Evolutionary conservation across 2,329 filamentous ascomycete genomes (phyloP).

Genomic region (Magnaporthales sp.): DNA sequence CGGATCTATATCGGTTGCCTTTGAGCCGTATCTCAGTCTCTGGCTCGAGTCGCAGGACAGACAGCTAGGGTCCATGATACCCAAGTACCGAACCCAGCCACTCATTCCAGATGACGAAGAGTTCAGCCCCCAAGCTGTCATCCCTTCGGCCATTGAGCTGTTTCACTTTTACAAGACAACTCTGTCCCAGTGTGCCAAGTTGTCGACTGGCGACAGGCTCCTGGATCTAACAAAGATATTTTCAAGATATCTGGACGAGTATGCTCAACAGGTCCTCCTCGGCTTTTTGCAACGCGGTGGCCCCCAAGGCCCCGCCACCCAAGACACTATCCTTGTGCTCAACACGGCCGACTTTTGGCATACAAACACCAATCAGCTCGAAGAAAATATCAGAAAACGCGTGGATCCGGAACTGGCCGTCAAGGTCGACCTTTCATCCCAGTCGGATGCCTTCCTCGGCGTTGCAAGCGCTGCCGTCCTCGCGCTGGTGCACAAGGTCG

Average conservation of each 20-base stretch:
- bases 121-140: constrained; percentile 82
- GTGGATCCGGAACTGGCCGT: constrained; percentile 71
- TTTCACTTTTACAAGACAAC: constrained; percentile 96
- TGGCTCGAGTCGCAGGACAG: constrained; percentile 97
- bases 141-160: constrained; percentile 87
- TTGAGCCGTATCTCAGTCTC: constrained; percentile 86
- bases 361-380: constrained; percentile 76
- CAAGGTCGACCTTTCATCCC: constrained; percentile 80
- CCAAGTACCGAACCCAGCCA: constrained; percentile 77
- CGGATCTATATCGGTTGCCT: constrained; percentile 89
- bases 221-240: constrained; percentile 79
- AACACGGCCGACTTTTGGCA: constrained; percentile 99
- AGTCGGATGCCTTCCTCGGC: constrained; percentile 91
- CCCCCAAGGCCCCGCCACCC: constrained; percentile 37
- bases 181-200: constrained; percentile 87
- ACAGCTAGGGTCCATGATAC: constrained; percentile 74
- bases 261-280: constrained; percentile 85
- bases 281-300: constrained; percentile 47
- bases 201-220: constrained; percentile 83
- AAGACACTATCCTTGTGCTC: constrained; percentile 77
- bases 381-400: constrained; percentile 86
- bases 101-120: constrained; percentile 80
- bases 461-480: constrained; percentile 85
- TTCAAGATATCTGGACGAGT: constrained; percentile 89
- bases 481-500: constrained; percentile 74